Conservation (phyloP, 148 eudicot genomes). For the Amaranthus palmeri region DNA sequence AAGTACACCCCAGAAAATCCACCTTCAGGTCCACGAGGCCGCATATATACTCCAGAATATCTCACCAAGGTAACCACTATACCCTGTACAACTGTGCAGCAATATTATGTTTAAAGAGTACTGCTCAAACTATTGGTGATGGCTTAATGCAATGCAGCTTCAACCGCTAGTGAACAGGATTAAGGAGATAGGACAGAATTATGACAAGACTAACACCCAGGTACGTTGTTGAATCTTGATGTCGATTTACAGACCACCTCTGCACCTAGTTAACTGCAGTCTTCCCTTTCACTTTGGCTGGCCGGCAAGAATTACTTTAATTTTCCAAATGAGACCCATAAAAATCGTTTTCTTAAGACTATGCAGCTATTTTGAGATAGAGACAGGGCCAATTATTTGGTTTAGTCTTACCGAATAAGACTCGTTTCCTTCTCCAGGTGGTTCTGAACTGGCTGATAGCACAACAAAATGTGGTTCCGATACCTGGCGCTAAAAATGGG, state of each 20-base stretch:
- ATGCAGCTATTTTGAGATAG: background rate
- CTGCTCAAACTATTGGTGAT: background rate
- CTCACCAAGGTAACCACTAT: constrained; percentile 46
- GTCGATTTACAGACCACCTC: background rate
- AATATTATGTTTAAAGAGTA: background rate
- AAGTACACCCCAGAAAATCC: constrained; percentile 89
- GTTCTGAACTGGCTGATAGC: constrained; percentile 87
- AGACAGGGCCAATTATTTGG: background rate
- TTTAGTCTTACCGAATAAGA: background rate
- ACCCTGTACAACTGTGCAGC: background rate
- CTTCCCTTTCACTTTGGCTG: too few relatives aligned
- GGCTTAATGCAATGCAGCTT: constrained; percentile 51
- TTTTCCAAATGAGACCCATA: too few relatives aligned
- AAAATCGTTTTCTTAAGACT: too few relatives aligned
- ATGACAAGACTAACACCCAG: constrained; percentile 78
- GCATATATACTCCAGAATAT: constrained; percentile 70
- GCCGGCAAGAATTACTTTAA: too few relatives aligned
- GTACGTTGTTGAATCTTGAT: constrained; percentile 24
- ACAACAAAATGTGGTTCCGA: constrained; percentile 86
- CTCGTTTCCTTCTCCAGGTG: constrained; percentile 40
- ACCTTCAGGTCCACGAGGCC: constrained; percentile 91
- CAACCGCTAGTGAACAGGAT: constrained; percentile 79
- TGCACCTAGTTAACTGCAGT: too few relatives aligned
- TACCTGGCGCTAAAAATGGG: constrained; percentile 90
- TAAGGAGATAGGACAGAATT: constrained; percentile 72